Percentiles rank a stretch among this genome's conserved stretches.
These are phyloP conservation scores for Aschersonia sp. DNA, from an alignment of 2,329 filamentous ascomycete species.

Conservation along the genomic window DNA sequence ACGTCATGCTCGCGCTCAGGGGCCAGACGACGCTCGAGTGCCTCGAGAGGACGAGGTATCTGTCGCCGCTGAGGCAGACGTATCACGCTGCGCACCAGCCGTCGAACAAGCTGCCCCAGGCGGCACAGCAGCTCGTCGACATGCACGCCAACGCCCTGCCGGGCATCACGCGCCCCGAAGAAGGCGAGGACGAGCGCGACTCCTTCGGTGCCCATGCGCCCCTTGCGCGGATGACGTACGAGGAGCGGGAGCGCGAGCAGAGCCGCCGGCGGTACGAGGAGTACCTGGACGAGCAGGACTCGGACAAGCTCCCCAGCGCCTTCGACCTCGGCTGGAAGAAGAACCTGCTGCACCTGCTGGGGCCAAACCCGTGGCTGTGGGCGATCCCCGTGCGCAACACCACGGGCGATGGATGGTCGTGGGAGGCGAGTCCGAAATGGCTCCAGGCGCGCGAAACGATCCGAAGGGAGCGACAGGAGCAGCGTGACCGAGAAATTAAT, in stretches of 20 bases:
- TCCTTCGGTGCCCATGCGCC: conserved; percentile 5
- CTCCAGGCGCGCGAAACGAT: conserved; percentile 52
- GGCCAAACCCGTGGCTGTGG: conserved; percentile 60
- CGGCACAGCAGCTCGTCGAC: conserved; percentile 60
- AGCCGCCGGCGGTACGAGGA: conserved; percentile 42
- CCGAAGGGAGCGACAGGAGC: conserved; percentile 39
- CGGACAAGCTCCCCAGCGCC: conserved; percentile 74
- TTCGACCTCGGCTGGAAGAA: conserved; percentile 78
- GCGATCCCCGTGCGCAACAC: conserved; percentile 69
- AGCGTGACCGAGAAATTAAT: conserved; percentile 46
- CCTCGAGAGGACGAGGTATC: conserved; percentile 87
- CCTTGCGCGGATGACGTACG: conserved; percentile 30
- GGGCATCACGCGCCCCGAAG: conserved; percentile 65
- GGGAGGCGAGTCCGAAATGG: conserved; percentile 78
- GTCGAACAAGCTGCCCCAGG: conserved; percentile 33
- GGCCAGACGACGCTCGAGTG: conserved; percentile 94
- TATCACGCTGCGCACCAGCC: conserved; percentile 46
- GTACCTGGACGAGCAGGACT: conserved; percentile 85
- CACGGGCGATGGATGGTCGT: conserved; percentile 82
- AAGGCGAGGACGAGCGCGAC: conserved; percentile 50
- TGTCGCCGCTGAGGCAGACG: conserved; percentile 62
- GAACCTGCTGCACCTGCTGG: conserved; percentile 74
- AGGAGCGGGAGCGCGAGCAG: conserved; percentile 39
- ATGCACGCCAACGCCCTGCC: conserved; percentile 72
- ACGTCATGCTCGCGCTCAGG: conserved; percentile 63